Evolutionary conservation across 2,329 filamentous ascomycete species (phyloP), one percentile per base, ranked within the genome.

Genomic region (Ceratocystis colombiana): DNA sequence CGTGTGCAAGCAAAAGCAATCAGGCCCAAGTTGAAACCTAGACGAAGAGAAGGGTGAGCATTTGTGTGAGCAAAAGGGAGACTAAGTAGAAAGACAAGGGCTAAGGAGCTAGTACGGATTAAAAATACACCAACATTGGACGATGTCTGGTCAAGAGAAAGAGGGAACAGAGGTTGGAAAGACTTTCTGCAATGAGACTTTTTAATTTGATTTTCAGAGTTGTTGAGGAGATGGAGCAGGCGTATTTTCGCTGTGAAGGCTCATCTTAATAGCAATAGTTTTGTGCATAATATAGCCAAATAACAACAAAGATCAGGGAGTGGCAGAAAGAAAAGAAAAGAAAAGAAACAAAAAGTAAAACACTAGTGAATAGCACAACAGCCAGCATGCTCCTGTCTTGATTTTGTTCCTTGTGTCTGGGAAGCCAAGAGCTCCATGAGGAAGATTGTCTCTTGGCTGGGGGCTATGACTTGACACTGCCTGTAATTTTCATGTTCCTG

Each of bases 111-210:
- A 25, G 48, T 53, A 22, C 8, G 0, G 48, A 17, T 53, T 53
- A 53, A 28, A 28, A 53, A 53, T 53, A 53, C 20, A 53, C 15
- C 48, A 53, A 53, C 48, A 53, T 53, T 25, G 20, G 48, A 53
- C 22, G 48, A 53, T 12, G 48, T 53, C 25, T 53, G 48, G 48
- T 25, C 10, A 10, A 50, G 48, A 25, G 20, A 15, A 15, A 20
- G 20, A 48, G 17, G 8, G 45, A 48, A 6, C 46, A 48, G 46
- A 48, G 20, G 17, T 7, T 50, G 22, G n/a, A 5, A 22, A 53
- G 48, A 15, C 20, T 25, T n/a, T 28, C 15, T 28, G 48, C 20
- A 6, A n/a, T n/a, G 48, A 15, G 20, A 22, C 20, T 22, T 10
- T 25, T 53, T 53, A 15, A 53, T 53, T 25, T 25, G 48, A 53